These are phyloP conservation scores for Phytophthora capsici DNA, from an alignment of 352 stramenopile genomes.

Conservation along the genomic window DNA sequence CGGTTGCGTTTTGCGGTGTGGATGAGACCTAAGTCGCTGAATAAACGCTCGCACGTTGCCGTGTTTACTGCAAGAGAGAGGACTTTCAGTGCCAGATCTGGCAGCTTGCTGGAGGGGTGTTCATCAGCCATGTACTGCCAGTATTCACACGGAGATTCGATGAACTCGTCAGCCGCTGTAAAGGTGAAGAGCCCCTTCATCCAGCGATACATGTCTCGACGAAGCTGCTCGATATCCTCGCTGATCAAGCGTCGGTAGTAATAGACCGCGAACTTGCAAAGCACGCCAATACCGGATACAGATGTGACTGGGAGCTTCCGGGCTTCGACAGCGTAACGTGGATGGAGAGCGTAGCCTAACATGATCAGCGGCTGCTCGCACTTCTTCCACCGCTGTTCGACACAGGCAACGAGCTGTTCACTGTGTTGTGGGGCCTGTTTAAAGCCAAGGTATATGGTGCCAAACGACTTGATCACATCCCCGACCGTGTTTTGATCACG, in stretches of 20 bases:
- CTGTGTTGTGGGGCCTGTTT: not conserved
- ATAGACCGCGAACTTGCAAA: slow-evolving; percentile 10
- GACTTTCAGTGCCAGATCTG: no score
- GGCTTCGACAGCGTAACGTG: not conserved
- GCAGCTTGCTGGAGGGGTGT: no score
- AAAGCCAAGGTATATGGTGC: slow-evolving; percentile 4
- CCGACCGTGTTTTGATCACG: slow-evolving; percentile 9
- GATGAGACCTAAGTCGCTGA: no score
- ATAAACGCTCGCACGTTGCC: no score
- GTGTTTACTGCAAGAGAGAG: no score
- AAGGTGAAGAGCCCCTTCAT: not conserved
- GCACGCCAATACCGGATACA: not conserved
- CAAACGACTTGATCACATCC: slow-evolving; percentile 15
- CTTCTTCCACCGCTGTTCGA: slow-evolving; percentile 2
- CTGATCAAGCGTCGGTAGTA: slow-evolving; percentile 12
- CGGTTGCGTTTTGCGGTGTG: no score
- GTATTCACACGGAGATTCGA: slow-evolving; percentile 3
- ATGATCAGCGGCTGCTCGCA: slow-evolving; percentile 17
- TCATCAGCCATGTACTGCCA: slow-evolving; percentile 7
- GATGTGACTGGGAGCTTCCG: not conserved
- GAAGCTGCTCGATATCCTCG: not conserved
- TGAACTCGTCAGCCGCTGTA: not conserved
- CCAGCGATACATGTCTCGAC: slow-evolving; percentile 2
- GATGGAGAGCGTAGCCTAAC: slow-evolving; percentile 8
- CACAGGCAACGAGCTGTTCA: not conserved